Percentiles rank a stretch among this genome's conserved stretches.
phyloP scores from a whole-genome alignment of 345 rosid species.

The Dimocarpus longan region DNA sequence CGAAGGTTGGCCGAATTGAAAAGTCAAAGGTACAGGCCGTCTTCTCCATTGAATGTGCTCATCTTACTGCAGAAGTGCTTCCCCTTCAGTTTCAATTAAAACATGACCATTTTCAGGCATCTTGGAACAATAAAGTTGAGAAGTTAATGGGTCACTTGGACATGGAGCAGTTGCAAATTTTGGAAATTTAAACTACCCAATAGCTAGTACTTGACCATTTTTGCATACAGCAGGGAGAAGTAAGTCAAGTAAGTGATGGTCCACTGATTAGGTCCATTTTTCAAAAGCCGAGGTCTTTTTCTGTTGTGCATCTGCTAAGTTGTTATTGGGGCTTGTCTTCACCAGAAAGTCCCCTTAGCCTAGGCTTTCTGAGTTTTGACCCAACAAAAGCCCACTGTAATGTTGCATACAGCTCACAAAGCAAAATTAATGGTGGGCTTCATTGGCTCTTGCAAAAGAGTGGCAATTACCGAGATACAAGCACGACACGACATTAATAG shows the following conservation, averaged over 20 bases:
- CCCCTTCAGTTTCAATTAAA: not conserved
- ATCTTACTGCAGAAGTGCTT: not conserved
- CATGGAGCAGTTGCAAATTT: not conserved
- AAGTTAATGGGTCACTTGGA: not conserved
- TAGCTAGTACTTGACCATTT: not conserved
- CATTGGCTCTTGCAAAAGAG: not conserved
- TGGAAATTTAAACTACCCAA: slow-evolving; percentile 5
- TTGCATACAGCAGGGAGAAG: not conserved
- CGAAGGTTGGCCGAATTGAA: not conserved
- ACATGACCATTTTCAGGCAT: not conserved
- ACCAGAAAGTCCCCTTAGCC: not conserved
- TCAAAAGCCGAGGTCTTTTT: not conserved
- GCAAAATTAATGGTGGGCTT: not conserved
- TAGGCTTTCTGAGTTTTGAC: not conserved
- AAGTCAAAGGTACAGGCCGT: not conserved
- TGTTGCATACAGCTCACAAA: not conserved
- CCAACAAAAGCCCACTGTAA: slow-evolving; percentile 4
- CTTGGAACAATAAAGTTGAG: not conserved
- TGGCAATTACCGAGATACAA: too few relatives aligned
- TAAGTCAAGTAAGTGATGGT: not conserved
- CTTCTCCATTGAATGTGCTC: not conserved
- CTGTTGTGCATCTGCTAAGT: not conserved
- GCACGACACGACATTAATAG: too few relatives aligned
- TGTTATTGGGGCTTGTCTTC: not conserved
- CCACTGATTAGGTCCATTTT: not conserved